These are phyloP conservation scores for Candida nonsorbophila DNA, from an alignment of 805 yeast species.

Conservation along the genomic window DNA sequence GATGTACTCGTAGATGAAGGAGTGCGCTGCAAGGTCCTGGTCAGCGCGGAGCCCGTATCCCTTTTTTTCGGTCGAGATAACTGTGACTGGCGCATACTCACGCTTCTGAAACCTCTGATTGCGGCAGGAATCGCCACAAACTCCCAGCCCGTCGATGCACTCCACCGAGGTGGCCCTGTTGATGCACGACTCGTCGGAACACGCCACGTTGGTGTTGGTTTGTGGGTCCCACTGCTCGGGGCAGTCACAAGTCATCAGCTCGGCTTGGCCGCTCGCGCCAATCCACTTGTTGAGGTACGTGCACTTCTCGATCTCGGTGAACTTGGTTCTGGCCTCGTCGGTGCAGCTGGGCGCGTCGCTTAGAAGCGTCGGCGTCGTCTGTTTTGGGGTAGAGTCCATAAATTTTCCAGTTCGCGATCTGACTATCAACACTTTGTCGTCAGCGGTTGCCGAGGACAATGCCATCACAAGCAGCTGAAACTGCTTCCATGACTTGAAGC, in stretches of 20 bases:
- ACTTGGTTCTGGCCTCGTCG: constrained; percentile 59
- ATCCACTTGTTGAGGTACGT: constrained; percentile 55
- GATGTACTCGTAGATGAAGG: constrained; percentile 85
- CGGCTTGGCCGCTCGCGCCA: constrained; percentile 73
- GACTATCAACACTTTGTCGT: too few species aligned
- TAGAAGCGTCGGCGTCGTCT: not conserved
- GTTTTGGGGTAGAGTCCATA: too few species aligned
- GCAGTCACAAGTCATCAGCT: constrained; percentile 91
- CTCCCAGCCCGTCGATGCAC: constrained; percentile 65
- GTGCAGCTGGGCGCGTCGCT: constrained; percentile 39
- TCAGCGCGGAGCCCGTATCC: constrained; percentile 88
- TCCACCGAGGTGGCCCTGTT: constrained; percentile 90
- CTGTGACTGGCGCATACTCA: constrained; percentile 70
- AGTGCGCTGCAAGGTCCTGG: constrained; percentile 47
- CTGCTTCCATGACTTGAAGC: too few species aligned
- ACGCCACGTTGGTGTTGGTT: constrained; percentile 50
- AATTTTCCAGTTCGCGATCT: too few species aligned
- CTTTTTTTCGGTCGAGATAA: constrained; percentile 76
- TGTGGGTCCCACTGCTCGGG: constrained; percentile 40
- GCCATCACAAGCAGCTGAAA: too few species aligned
- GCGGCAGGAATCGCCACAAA: constrained; percentile 74
- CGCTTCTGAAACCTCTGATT: constrained; percentile 84
- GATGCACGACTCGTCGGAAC: constrained; percentile 85
- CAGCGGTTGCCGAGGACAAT: too few species aligned
- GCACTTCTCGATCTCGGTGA: constrained; percentile 52